Conservation (phyloP, 148 eudicot genomes). For the Selenicereus undatus region DNA sequence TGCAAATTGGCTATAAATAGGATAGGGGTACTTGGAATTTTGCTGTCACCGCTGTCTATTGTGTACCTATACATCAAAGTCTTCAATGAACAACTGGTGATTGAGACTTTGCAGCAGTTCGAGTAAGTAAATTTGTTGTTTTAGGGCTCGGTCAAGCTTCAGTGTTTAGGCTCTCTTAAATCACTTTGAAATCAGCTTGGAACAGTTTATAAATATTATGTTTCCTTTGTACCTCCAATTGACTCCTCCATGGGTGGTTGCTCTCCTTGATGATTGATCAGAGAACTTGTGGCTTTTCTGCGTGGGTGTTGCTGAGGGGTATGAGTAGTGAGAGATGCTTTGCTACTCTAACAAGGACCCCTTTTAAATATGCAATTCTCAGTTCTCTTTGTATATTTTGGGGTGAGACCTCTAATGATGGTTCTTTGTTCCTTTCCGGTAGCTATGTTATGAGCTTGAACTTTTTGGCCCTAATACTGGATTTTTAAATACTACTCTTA, state of each 20-base stretch:
- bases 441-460: no score
- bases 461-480: no score
- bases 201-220: neutral
- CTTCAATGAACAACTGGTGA: neutral
- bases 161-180: neutral
- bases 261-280: neutral
- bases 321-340: no score
- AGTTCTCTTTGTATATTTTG: no score
- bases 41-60: neutral
- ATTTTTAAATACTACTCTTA: no score
- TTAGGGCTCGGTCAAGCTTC: neutral
- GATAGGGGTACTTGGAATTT: constrained; percentile 37
- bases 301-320: neutral
- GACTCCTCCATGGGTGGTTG: neutral
- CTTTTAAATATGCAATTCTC: no score
- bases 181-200: neutral
- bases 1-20: constrained; percentile 55
- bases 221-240: neutral
- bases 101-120: neutral
- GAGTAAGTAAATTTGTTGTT: neutral
- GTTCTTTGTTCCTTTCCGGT: no score
- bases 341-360: no score
- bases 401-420: no score
- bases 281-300: neutral
- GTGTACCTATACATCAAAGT: neutral